Base-by-base conservation (phyloP, 495 filamentous ascomycete species). In the Annulohypoxylon moriforme region DNA sequence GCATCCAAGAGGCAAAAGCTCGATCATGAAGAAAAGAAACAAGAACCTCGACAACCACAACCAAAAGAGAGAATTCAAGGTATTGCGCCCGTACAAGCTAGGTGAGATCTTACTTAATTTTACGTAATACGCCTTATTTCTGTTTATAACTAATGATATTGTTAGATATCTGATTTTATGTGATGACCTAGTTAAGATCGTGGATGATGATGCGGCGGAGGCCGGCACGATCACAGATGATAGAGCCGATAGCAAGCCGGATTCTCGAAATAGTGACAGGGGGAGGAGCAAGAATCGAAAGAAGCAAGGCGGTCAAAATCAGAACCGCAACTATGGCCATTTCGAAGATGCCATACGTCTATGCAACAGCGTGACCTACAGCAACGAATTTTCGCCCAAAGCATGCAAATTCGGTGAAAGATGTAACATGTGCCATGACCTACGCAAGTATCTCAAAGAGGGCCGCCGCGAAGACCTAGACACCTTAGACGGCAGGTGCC, bases 241-340 rank as follows among this genome's bases (percentile, higher is more conserved):
- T 13, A 78, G 80, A 33, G 80, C 81, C 34, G 73, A 75, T 36
- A 62, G 74, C 7, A 76, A 79, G 62, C 76, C 79, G 6, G 71
- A 74, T 9, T 47, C 77, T 38, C 67, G 70, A 16, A 76, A 75
- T 25, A 72, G 72, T 9, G 77, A 77, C n/a, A 79, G 81, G 20
- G 86, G 82, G 69, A 84, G 83, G 68, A 80, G 74, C 29, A 88
- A 85, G 77, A 90, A 88, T 16, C 55, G 70, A 68, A 88, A 89
- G 76, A 91, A 90, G 75, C 91, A 91, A 73, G 86, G 86, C 44
- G 94, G 95, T 27, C 96, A 98, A 78, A 98, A 99, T 76, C 94
- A 89, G 67, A 89, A 86, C 69, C 89, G 96, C 57, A 87, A 86
- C n/a, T 99, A 97, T 75, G 95, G 94, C 46, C 87, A 79, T 44